phyloP scores from a whole-genome alignment of 139 green algal genomes.

The Auxenochlorella protothecoides region DNA sequence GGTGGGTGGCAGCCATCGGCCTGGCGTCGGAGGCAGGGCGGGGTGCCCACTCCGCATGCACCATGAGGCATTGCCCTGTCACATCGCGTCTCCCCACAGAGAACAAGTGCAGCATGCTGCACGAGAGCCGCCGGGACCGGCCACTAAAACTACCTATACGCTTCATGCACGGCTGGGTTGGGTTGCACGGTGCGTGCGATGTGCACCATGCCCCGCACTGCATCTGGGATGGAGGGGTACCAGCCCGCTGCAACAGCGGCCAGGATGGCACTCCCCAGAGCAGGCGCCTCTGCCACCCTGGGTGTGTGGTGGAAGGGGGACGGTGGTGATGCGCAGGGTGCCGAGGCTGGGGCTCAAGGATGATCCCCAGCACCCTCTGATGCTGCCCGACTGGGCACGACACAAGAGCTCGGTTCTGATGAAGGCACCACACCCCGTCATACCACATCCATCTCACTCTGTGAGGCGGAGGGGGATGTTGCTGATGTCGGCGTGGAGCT shows the following conservation, averaged over 20 bases:
- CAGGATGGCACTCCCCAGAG: constrained; percentile 63
- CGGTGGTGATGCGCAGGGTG: background rate
- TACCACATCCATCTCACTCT: background rate
- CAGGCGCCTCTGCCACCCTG: constrained; percentile 45
- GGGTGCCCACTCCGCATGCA: too few relatives aligned
- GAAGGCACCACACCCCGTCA: background rate
- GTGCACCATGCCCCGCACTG: constrained; percentile 42
- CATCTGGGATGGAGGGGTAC: constrained; percentile 22
- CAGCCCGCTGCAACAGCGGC: constrained; percentile 46
- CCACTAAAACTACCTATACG: constrained; percentile 21
- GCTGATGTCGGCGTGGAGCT: constrained; percentile 68
- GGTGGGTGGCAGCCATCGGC: background rate
- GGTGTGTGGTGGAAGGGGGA: background rate
- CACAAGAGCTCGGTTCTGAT: background rate
- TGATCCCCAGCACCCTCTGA: background rate
- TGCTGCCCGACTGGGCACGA: background rate
- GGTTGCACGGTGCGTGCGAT: constrained; percentile 38
- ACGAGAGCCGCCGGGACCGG: too few relatives aligned
- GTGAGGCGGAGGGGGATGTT: constrained; percentile 33
- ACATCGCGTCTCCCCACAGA: too few relatives aligned
- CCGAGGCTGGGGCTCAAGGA: too few relatives aligned
- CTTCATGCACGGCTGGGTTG: constrained; percentile 17
- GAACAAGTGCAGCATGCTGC: too few relatives aligned
- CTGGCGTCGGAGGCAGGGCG: too few relatives aligned
- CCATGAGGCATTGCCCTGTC: too few relatives aligned